Evolutionary conservation across 768 basidiomycete genomes (phyloP).

Genomic region (Hericium rajendrae): DNA sequence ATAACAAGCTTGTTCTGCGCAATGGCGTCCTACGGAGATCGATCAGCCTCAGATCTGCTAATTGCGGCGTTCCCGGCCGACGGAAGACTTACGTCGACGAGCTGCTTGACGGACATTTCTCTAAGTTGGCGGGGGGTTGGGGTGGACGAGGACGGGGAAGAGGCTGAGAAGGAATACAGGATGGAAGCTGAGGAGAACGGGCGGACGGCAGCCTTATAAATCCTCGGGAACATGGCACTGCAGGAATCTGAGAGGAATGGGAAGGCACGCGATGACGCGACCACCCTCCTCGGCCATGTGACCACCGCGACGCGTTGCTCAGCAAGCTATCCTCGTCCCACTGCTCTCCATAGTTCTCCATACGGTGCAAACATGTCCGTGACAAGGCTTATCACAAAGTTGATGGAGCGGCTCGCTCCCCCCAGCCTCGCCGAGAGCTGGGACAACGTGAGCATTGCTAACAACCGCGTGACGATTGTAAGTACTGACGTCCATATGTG

Average conservation of each 20-base stretch:
- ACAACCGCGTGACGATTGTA: background rate
- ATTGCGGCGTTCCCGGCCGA: background rate
- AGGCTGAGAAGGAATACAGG: constrained; percentile 11
- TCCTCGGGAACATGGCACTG: background rate
- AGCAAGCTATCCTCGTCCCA: too few species aligned
- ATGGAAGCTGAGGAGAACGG: constrained; percentile 11
- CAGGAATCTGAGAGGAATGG: background rate
- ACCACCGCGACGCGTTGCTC: too few species aligned
- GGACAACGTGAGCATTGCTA: constrained; percentile 72
- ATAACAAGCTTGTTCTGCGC: constrained; percentile 29
- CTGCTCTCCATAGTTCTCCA: background rate
- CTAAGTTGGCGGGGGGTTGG: constrained; percentile 24
- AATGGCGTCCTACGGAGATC: constrained; percentile 22
- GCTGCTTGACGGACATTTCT: constrained; percentile 24
- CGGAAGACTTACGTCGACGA: constrained; percentile 29
- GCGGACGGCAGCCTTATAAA: constrained; percentile 8
- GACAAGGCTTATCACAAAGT: constrained; percentile 46
- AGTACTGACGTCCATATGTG: background rate
- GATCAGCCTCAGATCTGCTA: background rate
- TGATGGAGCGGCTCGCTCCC: constrained; percentile 83
- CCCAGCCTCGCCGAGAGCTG: constrained; percentile 78
- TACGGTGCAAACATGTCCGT: constrained; percentile 19
- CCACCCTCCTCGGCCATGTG: background rate
- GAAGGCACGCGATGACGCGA: background rate
- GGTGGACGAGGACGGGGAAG: constrained; percentile 22